Base-by-base conservation (phyloP, 2,329 filamentous ascomycete genomes). In the Scedosporium apiospermum region DNA sequence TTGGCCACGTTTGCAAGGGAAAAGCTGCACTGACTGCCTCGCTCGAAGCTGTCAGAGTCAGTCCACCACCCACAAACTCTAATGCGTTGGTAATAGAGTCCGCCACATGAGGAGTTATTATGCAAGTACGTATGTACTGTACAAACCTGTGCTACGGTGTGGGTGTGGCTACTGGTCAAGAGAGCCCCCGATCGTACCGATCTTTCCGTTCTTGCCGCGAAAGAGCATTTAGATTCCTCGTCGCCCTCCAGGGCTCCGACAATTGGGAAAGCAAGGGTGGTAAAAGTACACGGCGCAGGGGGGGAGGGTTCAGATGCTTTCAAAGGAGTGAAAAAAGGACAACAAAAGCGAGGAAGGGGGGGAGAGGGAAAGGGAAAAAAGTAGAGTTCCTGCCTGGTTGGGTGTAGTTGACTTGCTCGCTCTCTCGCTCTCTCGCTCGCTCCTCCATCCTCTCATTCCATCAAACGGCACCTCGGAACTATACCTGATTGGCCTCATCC, bases 401-500 rank as follows among this genome's bases (percentile, higher is more conserved):
- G 42, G 14, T 23, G 49, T 53, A 23, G 9, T 10, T n/a, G 49
- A 10, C 18, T 46, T 46, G 14, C 14, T 46, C 14, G 42, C 14
- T 46, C 3, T 46, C 14, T 53, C 16, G 9, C 21, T 10, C 16
- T 46, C 14, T 53, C 16, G 9, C 21, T 10, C 16, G 18, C 18
- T 23, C 21, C 9, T 53, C 21, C 21, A 10, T 53, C 49, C 21
- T 53, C 21, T 53, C 49, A 53, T 53, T 53, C 49, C 49, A 53
- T 53, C 9, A 53, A 51, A 49, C 26, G 42, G 30, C 42, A 49
- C 58, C 44, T 60, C 58, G 27, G 58, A 44, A 44, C 38, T 26
- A 27, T 46, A 26, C 30, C 6, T 60, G 58, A 60, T 60, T 60
- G 58, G 58, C 58, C 26, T 30, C 14, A 30, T 60, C 58, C 58